These are phyloP conservation scores for Microsporum ferrugineum DNA, from an alignment of 2,329 filamentous ascomycete genomes.

Conservation along the genomic window DNA sequence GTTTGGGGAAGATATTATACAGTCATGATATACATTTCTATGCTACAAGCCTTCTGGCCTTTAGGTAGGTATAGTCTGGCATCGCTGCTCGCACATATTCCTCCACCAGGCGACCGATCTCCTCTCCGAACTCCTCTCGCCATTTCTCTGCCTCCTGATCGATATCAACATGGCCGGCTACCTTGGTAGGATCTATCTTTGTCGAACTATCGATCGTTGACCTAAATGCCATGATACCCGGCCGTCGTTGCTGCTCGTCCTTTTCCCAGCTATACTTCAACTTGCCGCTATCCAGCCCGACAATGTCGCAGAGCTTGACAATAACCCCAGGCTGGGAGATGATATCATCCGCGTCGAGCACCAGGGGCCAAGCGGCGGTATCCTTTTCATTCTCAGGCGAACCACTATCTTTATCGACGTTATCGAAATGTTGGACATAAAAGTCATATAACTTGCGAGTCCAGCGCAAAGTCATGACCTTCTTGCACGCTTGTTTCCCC, in stretches of 20 bases:
- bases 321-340: conserved; percentile 26
- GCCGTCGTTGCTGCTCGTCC: conserved; percentile 4
- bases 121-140: conserved; percentile 28
- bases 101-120: conserved; percentile 19
- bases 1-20: background rate
- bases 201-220: conserved; percentile 24
- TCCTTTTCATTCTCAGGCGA: background rate
- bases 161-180: conserved; percentile 24
- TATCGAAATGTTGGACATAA: conserved; percentile 18
- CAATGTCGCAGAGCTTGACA: conserved; percentile 18
- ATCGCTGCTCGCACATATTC: conserved; percentile 24
- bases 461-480: conserved; percentile 22
- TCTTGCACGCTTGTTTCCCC: background rate
- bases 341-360: conserved; percentile 31
- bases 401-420: background rate
- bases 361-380: conserved; percentile 16
- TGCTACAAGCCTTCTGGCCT: conserved; percentile 12
- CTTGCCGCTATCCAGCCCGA: conserved; percentile 25
- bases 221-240: conserved; percentile 12
- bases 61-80: conserved; percentile 33
- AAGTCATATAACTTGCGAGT: conserved; percentile 28
- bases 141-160: conserved; percentile 26
- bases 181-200: conserved; percentile 24
- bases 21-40: background rate
- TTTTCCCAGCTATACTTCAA: conserved; percentile 25